Evolutionary conservation across 2,329 filamentous ascomycete species (phyloP).

Genomic region (Fusarium globosum): DNA sequence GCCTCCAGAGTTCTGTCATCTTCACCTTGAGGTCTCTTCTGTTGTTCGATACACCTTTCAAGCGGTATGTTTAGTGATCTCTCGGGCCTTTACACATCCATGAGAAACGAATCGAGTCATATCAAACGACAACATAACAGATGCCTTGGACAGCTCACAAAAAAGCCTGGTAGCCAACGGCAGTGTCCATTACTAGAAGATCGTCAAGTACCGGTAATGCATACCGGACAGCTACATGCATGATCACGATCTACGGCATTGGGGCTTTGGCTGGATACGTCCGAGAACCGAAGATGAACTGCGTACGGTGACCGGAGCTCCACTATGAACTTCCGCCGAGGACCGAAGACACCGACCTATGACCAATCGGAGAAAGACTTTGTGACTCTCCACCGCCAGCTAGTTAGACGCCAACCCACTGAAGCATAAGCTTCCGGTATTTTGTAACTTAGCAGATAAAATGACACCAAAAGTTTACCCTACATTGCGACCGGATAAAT

Average conservation of each 20-base stretch:
- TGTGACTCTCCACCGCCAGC: not conserved
- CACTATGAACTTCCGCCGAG: not conserved
- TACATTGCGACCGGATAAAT: not conserved
- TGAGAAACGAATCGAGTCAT: fast-evolving
- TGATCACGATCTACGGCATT: fast-evolving
- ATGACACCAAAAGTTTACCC: no score
- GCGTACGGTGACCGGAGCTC: not conserved
- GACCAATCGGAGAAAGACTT: not conserved
- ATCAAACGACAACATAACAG: fast-evolving
- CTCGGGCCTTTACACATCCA: fast-evolving
- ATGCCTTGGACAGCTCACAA: no score
- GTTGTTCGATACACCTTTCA: fast-evolving
- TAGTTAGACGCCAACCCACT: not conserved
- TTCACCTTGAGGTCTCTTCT: fast-evolving
- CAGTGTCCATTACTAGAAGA: fast-evolving
- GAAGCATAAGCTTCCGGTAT: not conserved
- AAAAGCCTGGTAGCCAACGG: not conserved
- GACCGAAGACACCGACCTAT: not conserved
- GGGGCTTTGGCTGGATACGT: no score
- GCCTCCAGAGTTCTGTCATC: fast-evolving
- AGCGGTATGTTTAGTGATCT: fast-evolving
- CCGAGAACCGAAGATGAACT: not conserved
- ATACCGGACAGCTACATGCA: not conserved
- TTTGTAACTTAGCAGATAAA: not conserved
- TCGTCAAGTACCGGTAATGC: not conserved